Conservation (phyloP, 306 rosid genomes). For the Potentilla sterilis region DNA sequence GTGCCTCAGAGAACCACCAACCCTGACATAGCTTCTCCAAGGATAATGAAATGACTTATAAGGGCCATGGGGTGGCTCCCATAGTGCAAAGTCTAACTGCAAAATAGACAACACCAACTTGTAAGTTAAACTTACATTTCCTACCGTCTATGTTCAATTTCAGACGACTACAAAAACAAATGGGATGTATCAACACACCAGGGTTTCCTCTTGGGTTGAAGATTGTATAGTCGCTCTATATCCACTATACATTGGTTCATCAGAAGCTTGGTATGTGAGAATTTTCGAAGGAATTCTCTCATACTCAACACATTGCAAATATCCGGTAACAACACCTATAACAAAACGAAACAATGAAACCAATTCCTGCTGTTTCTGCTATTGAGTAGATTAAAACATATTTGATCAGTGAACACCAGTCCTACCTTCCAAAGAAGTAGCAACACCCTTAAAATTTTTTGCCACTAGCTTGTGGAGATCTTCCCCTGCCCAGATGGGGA, state of each 20-base stretch:
- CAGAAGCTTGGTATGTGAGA: conserved; percentile 70
- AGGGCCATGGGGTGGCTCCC: conserved; percentile 88
- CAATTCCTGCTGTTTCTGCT: conserved; percentile 1
- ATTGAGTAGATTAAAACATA: neutral
- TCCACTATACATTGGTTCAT: conserved; percentile 66
- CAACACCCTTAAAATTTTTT: neutral
- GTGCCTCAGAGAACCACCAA: conserved; percentile 73
- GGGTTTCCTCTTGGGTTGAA: conserved; percentile 62
- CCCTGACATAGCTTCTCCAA: conserved; percentile 59
- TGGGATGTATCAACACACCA: conserved; percentile 40
- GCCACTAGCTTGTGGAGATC: neutral
- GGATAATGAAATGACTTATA: conserved; percentile 60
- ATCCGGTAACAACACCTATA: conserved; percentile 58
- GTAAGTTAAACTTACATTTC: conserved; percentile 3
- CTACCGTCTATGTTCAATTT: neutral
- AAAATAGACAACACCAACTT: neutral
- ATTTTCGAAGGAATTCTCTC: conserved; percentile 71
- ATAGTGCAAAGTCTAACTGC: conserved; percentile 70
- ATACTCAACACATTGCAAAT: conserved; percentile 66
- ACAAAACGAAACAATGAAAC: conserved; percentile 10
- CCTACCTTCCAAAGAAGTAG: conserved; percentile 50
- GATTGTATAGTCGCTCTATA: conserved; percentile 75
- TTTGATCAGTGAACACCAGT: neutral
- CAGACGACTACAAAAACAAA: conserved; percentile 14
- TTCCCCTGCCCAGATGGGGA: neutral